Base-by-base conservation (phyloP, 1,284 basidiomycete genomes). In the Ganoderma sinense region DNA sequence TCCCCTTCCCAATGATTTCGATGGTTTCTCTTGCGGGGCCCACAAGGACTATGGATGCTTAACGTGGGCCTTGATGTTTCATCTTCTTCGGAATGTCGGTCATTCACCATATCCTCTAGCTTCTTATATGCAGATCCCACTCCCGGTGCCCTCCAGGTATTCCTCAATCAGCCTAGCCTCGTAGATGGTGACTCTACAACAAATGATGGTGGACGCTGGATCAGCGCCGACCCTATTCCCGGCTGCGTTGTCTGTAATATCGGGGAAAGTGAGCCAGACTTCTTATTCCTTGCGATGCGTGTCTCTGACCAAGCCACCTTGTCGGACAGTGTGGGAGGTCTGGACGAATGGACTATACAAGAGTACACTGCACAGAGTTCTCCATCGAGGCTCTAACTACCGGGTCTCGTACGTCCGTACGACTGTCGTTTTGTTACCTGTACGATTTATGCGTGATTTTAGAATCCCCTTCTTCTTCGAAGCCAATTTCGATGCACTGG, bases 41-140 rank as follows among this genome's bases (percentile, higher is more conserved):
- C 94, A 96, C 81, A 94, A 91, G 77, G 95, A 96, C 78, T 96
- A 96, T 73, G 94, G 95, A 18, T 95, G 94, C 79, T 79, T 96
- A 73, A 95, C 94, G 93, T 94, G 81, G 77, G 86, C 76, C 16
- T 39, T 61, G 43, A 56, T 40, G 26, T 55, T 59, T n/a, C 8
- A 31, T 31, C 31, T 40, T 10, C 16, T 13, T 20, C 18, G 18
- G 7, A 29, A 53, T 14, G 11, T 23, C 61, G 64, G 43, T 56
- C 60, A 39, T 70, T 36, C 18, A 51, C 65, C 29, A 45, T 40
- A 48, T n/a, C 60, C 23, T 39, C 23, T 69, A 96, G 94, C 13
- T 90, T 97, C 76, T 83, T 97, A 11, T 89, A 91, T 75, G 88
- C 94, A 16, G 95, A 96, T 79, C 87, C 91, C 2, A 95, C 93